phyloP scores from a whole-genome alignment of 1,284 basidiomycete genomes.

The Ceratobasidium sp. region DNA sequence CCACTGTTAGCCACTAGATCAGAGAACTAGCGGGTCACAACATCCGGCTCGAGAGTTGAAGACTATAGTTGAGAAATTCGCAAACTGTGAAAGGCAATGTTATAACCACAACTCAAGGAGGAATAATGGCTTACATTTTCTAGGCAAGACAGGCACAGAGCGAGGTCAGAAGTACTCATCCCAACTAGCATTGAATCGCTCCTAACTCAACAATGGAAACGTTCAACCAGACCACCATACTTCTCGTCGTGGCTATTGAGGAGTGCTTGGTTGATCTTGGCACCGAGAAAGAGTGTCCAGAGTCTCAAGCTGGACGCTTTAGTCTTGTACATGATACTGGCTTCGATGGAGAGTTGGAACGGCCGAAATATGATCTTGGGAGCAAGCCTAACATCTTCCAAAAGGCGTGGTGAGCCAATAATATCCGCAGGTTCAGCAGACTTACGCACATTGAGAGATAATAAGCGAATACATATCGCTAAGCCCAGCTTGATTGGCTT shows the following conservation, averaged over 20 bases:
- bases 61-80: neutral
- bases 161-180: neutral
- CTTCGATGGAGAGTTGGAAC: neutral
- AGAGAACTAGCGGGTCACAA: too few relatives aligned
- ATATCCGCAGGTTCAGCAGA: neutral
- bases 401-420: neutral
- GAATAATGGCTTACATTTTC: neutral
- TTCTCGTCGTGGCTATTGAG: neutral
- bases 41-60: neutral
- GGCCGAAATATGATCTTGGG: neutral
- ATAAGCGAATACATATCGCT: constrained; percentile 1
- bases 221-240: neutral
- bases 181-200: neutral
- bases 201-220: neutral
- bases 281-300: constrained; percentile 21
- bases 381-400: neutral
- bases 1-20: too few relatives aligned
- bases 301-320: neutral
- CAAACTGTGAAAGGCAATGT: neutral
- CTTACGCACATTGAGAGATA: constrained; percentile 8
- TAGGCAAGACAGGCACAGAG: neutral
- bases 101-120: neutral
- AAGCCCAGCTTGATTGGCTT: neutral
- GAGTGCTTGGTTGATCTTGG: neutral
- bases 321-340: neutral